A percentile compares a stretch with the other conserved stretches of the same genome.
These are phyloP conservation scores for Verticillium nubilum DNA, from an alignment of 2,329 filamentous ascomycete species.

Conservation along the genomic window DNA sequence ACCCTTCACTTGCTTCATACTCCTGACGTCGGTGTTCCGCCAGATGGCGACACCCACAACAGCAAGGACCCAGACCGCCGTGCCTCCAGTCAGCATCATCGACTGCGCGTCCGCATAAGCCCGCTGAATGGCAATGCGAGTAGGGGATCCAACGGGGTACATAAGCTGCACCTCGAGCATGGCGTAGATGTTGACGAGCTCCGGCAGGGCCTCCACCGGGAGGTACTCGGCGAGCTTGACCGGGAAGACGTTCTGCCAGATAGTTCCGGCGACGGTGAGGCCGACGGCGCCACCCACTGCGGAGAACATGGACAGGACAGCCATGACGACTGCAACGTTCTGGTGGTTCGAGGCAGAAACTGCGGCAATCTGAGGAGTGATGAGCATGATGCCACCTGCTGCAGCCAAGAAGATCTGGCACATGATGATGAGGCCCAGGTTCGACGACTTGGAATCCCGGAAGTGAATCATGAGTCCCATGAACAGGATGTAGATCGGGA, in stretches of 20 bases:
- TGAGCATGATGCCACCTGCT: constrained; percentile 20
- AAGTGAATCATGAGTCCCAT: constrained; percentile 28
- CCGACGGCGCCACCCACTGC: constrained; percentile 27
- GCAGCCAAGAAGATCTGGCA: constrained; percentile 33
- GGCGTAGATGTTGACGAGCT: constrained; percentile 36
- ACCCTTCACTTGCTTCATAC: constrained; percentile 37
- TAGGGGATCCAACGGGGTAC: constrained; percentile 33
- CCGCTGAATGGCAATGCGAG: constrained; percentile 35
- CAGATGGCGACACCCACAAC: constrained; percentile 22
- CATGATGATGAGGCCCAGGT: constrained; percentile 30
- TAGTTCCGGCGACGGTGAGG: constrained; percentile 21
- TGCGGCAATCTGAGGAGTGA: constrained; percentile 33
- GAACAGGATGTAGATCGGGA: constrained; percentile 24
- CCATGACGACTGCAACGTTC: constrained; percentile 26
- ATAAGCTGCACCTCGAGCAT: constrained; percentile 25
- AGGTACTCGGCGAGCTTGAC: constrained; percentile 28
- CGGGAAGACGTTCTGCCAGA: constrained; percentile 31
- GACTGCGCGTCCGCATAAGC: constrained; percentile 43
- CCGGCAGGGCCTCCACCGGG: constrained; percentile 25
- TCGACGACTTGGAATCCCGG: constrained; percentile 18
- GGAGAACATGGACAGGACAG: constrained; percentile 23
- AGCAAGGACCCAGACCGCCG: constrained; percentile 20
- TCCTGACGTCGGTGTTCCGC: constrained; percentile 24
- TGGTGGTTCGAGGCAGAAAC: constrained; percentile 25
- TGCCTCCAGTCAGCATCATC: constrained; percentile 31